Evolutionary conservation across 306 rosid genomes (phyloP), one percentile per base, ranked within the genome.

Genomic region (Psophocarpus tetragonolobus): DNA sequence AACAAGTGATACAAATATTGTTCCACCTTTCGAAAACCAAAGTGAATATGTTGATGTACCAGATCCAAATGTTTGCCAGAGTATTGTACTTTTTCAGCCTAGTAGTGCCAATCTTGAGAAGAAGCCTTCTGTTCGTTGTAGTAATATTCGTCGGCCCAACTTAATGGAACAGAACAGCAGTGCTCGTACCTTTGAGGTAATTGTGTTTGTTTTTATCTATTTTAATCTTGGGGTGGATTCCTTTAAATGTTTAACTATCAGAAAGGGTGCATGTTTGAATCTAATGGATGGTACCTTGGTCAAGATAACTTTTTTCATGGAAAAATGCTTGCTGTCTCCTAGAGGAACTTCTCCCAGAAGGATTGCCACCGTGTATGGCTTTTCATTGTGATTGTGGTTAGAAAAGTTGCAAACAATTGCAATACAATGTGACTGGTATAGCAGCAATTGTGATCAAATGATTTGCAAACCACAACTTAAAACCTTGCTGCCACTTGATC

Each of bases 131-230:
- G 80, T 66, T 44, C 70, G 39, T 47, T 62, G 50, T 60, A 74
- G 72, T 74, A 74, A 74, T 50, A 79, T 9, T 69, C 47, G 36
- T 9, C 88, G 35, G 50, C 84, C 88, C 69, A 81, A 74, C 82
- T 47, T 92, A 23, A 88, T 91, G 92, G 86, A 86, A 73, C 92
- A 84, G 44, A 86, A 80, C 77, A 71, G 68, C 23, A 82, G 88
- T 66, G 92, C 94, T 41, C 73, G 8, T 41, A 68, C 88, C 17
- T 74, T 15, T 6, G 94, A 87, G 99, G 99, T 95, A 84, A 56
- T 74, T 38, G 2, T 78, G 63, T 66, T 76, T 79, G 9, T 32
- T 15, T 27, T 79, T 29, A 39, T 61, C 42, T 78, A 26, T 51
- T 72, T 57, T 67, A 50, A 12, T 81, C n/a, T 54, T 6, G 47